Base-by-base conservation (phyloP, 2,329 filamentous ascomycete species). In the Amauroascus verrucosus region DNA sequence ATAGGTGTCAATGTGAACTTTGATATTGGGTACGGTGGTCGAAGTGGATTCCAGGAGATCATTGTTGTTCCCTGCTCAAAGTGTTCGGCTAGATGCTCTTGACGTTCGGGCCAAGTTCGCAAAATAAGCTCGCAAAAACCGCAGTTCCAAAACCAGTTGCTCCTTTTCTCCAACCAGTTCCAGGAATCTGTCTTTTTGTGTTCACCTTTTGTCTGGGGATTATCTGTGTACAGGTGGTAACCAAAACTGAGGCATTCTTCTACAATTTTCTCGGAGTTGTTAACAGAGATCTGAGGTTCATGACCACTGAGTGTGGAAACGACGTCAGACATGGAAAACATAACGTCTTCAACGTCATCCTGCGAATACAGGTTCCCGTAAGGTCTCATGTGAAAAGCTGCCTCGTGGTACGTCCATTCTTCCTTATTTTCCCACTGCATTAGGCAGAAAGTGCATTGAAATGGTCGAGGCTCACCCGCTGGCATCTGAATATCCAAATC, bases 61-160 rank as follows among this genome's bases (percentile, higher is more conserved):
- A 58, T 55, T 37, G 40, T 55, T 13, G 24, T 43, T 26, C 53
- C 53, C 6, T 54, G 33, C 28, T 58, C 43, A 50, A 55, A 57
- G 44, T 58, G 57, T 37, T 54, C 47, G 14, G 43, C 51, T 22
- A 58, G 48, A 51, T 58, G 57, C 22, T 57, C 41, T 47, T 57
- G 51, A 38, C 57, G 57, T 43, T 58, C 55, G 14, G 40, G 37
- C 57, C 57, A 58, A 32, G 52, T 51, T 50, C 45, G 53, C 13
- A 56, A 11, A 50, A 58, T 28, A 11, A 48, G 24, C 6, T 51
- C 46, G 33, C 57, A 58, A 33, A 58, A 57, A 20, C 55, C 57
- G 24, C 55, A 58, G 18, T 58, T 55, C 57, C 57, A 58, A 24
- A 55, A 58, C 50, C 46, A 53, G 20, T 54, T 46, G 9, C 41